These are phyloP conservation scores for Penicillium coffeae DNA, from an alignment of 495 filamentous ascomycete genomes.

Conservation along the genomic window DNA sequence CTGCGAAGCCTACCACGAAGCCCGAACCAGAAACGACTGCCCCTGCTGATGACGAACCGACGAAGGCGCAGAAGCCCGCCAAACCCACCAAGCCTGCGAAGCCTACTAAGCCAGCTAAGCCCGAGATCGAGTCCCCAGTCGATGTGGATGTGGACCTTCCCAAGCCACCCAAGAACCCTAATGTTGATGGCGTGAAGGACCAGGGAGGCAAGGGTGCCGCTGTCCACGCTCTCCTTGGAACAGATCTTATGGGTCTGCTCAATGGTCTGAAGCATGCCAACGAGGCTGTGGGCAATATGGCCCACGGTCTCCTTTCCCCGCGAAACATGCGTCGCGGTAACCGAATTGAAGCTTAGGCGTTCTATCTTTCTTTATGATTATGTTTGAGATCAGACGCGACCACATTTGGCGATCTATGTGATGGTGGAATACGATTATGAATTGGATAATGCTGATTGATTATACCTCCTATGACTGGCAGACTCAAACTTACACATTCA, in stretches of 20 bases:
- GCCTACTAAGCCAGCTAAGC: not conserved
- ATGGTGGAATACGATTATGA: no score
- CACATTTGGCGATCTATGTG: no score
- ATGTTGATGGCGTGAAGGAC: not conserved
- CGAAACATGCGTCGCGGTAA: slow-evolving; percentile 13
- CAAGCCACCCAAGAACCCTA: not conserved
- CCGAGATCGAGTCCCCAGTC: not conserved
- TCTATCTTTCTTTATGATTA: not conserved
- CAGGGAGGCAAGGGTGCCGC: not conserved
- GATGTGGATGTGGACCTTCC: not conserved
- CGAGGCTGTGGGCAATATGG: slow-evolving; percentile 1
- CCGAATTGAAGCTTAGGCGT: slow-evolving; percentile 8
- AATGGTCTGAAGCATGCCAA: slow-evolving; percentile 18
- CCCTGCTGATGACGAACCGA: not conserved
- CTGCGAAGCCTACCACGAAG: not conserved
- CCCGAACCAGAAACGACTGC: slow-evolving; percentile 1
- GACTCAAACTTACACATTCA: no score
- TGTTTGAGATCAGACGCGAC: no score
- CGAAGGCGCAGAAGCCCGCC: not conserved
- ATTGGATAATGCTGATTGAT: no score
- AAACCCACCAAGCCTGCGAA: not conserved
- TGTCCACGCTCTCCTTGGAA: slow-evolving; percentile 4
- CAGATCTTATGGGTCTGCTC: slow-evolving; percentile 19
- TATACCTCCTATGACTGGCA: no score
- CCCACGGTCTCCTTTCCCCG: slow-evolving; percentile 8